Percentiles rank a stretch among this genome's conserved stretches.
phyloP scores from a whole-genome alignment of 257 asterid genomes.

The Leonotis leonurus region DNA sequence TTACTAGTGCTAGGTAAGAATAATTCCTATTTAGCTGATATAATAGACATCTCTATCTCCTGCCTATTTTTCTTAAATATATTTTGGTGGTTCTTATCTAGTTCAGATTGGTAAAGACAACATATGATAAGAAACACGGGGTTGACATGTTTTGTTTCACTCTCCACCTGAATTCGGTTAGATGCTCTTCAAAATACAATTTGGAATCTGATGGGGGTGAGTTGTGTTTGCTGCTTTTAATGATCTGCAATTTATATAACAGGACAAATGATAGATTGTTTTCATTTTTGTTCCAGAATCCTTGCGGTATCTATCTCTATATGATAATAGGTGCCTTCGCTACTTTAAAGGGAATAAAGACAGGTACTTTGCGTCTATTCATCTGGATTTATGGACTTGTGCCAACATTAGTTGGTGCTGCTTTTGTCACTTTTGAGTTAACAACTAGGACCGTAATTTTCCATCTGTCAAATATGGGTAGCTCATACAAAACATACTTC shows the following conservation, averaged over 20 bases:
- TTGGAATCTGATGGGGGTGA: conserved; percentile 52
- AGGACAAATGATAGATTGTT: conserved; percentile 14
- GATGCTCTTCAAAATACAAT: conserved; percentile 70
- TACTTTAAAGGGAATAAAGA: conserved; percentile 91
- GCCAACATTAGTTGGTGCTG: not conserved
- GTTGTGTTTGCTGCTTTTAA: conserved; percentile 1
- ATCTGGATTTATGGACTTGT: not conserved
- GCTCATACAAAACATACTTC: no score
- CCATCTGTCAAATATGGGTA: not conserved
- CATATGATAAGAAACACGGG: conserved; percentile 85
- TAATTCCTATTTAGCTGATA: not conserved
- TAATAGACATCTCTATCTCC: not conserved
- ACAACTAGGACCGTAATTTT: not conserved
- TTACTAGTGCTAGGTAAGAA: conserved; percentile 67
- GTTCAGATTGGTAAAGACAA: conserved; percentile 78
- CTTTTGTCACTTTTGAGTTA: not conserved
- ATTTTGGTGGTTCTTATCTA: conserved; percentile 9
- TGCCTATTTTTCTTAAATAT: not conserved
- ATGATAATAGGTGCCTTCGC: conserved; percentile 93
- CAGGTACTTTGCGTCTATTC: conserved; percentile 36
- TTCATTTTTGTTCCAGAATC: conserved; percentile 45
- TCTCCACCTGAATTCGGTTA: conserved; percentile 84
- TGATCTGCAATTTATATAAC: not conserved
- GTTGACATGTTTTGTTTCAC: conserved; percentile 86
- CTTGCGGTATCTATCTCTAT: conserved; percentile 79